Percentiles rank a stretch among this genome's conserved stretches.
phyloP scores from a whole-genome alignment of 2,329 filamentous ascomycete genomes.

The Ophiostoma sp. region DNA sequence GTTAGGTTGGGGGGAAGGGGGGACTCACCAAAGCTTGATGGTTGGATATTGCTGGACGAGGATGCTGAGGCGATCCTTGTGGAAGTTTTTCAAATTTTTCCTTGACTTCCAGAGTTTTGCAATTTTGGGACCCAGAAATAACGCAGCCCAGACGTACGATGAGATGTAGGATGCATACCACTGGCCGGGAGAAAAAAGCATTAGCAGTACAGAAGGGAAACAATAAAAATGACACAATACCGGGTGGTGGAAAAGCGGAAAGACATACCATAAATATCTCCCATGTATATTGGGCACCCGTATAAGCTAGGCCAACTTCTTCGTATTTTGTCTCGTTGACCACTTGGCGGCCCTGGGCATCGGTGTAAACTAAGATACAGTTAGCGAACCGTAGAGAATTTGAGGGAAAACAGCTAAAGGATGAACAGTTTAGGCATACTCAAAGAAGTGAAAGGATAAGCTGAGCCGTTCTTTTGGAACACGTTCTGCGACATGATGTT shows the following conservation, averaged over 20 bases:
- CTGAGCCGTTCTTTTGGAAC: slow-evolving; percentile 30
- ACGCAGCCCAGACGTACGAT: neutral
- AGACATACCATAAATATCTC: slow-evolving; percentile 29
- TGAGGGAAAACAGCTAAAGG: neutral
- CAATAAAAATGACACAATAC: neutral
- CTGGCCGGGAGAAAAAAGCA: neutral
- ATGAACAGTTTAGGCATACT: neutral
- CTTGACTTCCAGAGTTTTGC: neutral
- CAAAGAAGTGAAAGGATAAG: slow-evolving; percentile 26
- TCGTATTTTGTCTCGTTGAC: slow-evolving; percentile 31
- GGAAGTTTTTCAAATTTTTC: neutral
- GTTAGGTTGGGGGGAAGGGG: neutral
- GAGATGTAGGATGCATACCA: slow-evolving; percentile 11
- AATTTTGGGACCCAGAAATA: neutral
- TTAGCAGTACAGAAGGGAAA: neutral
- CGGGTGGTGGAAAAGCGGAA: neutral
- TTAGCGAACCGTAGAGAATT: neutral
- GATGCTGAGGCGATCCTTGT: slow-evolving; percentile 3
- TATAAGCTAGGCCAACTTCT: slow-evolving; percentile 30
- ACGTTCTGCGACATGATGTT: slow-evolving; percentile 31
- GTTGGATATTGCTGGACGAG: slow-evolving; percentile 2
- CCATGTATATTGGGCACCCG: slow-evolving; percentile 30
- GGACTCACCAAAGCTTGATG: neutral
- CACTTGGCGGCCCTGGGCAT: slow-evolving; percentile 19
- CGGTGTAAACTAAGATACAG: slow-evolving; percentile 20